Conservation (phyloP, 305 asterid species). For the Coffea humblotiana region DNA sequence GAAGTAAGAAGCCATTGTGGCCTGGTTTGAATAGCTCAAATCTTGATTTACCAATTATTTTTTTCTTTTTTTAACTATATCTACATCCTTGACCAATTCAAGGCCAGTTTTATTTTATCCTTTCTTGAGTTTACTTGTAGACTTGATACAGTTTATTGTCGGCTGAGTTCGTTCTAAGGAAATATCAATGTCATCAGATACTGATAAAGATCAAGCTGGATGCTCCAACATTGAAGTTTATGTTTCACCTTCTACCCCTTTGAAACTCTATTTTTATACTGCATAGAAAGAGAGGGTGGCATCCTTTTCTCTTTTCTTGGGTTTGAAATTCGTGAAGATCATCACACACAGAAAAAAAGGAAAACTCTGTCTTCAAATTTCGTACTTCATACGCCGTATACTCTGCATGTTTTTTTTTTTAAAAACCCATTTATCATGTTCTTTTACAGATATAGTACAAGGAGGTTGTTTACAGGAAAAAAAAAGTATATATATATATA, state of each 20-base stretch:
- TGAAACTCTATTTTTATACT: neutral
- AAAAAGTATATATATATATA: too few species aligned
- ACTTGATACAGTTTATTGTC: neutral
- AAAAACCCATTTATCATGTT: too few species aligned
- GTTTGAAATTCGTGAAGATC: neutral
- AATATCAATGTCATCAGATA: neutral
- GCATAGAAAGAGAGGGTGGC: too few species aligned
- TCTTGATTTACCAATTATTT: neutral
- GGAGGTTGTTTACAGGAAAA: neutral
- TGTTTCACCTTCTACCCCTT: neutral
- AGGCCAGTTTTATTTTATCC: neutral
- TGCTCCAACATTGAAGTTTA: neutral
- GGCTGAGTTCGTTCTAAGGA: neutral
- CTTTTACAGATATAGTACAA: neutral
- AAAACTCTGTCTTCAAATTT: too few species aligned
- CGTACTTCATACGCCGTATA: too few species aligned
- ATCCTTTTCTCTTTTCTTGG: neutral
- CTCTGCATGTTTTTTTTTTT: too few species aligned
- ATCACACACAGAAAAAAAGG: too few species aligned
- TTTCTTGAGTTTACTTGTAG: neutral
- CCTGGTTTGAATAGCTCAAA: too few species aligned
- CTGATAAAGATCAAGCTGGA: neutral
- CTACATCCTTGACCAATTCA: neutral
- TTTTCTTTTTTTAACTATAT: neutral
- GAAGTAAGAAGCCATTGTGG: conserved; percentile 23